Percentiles rank a stretch among this genome's conserved stretches.
These are phyloP conservation scores for Salvia hispanica DNA, from an alignment of 257 asterid species.

Conservation along the genomic window DNA sequence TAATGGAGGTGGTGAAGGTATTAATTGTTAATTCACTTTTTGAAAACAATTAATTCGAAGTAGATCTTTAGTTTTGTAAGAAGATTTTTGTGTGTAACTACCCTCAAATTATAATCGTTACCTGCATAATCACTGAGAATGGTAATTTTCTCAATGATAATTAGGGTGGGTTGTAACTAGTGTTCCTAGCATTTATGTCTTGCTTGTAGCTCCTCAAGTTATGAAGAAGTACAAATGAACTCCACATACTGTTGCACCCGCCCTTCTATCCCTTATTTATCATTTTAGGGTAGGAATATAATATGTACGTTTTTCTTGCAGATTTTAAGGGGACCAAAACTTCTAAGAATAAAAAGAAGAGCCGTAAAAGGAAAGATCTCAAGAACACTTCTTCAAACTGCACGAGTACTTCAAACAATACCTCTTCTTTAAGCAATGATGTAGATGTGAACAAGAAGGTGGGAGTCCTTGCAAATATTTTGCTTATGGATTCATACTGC, in stretches of 20 bases:
- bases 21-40: constrained; percentile 18
- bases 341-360: constrained; percentile 81
- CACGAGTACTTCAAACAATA: constrained; percentile 46
- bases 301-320: constrained; percentile 40
- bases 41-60: not conserved
- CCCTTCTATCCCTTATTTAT: not conserved
- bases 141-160: not conserved
- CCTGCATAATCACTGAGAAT: not conserved
- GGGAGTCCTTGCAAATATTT: constrained; percentile 23
- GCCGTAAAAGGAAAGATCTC: constrained; percentile 81
- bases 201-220: not conserved
- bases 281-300: not conserved
- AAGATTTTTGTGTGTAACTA: constrained; percentile 12
- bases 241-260: no score
- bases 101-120: not conserved
- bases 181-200: constrained; percentile 4
- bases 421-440: constrained; percentile 51
- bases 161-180: no score
- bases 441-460: constrained; percentile 56
- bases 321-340: constrained; percentile 58
- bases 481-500: not conserved
- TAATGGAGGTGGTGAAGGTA: constrained; percentile 81
- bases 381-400: constrained; percentile 51
- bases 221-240: no score
- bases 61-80: not conserved